Evolutionary conservation across 2,329 filamentous ascomycete species (phyloP), one percentile per base, ranked within the genome.

Genomic region (Pseudopyricularia cyperi): DNA sequence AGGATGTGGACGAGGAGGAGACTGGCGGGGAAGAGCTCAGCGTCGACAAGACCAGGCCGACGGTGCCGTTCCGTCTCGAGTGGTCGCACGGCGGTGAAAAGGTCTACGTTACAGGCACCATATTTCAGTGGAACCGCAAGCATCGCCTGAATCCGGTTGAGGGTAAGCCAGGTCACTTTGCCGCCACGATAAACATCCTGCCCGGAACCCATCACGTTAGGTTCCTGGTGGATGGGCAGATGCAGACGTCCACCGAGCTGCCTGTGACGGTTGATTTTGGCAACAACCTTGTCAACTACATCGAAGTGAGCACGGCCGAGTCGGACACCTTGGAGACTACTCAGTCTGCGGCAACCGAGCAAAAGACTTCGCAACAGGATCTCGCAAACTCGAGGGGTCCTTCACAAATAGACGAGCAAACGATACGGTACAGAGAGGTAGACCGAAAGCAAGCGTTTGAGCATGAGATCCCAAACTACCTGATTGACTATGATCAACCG

Each of bases 261-360:
- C 91, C 93, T 14, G 97, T 93, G 0, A 95, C 93, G 2, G 93
- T 98, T 54, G 93, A 98, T 66, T 96, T 94, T 66, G 94, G 89
- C 57, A 97, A 97, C 70, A 95, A 95, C 64, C 75, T 98, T 17
- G 91, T 98, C 68, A 98, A 98, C 69, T 98, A 97, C 65, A 88
- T 98, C 62, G 93, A 98, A 71, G 87, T 97, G 56, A 87, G 79
- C 60, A 81, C 87, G 17, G 28, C 39, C 34, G 84, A 89, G 52
- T 12, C 39, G 14, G 24, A 19, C 4, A 12, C 39, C 14, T 5
- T 19, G 14, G 39, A 22, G 17, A 26, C 9, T 44, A 85, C 90
- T 61, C 68, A 83, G 30, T 72, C 73, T 11, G 4, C 22, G 11
- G 58, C 62, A 19, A 51, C 60, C 4, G 60, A 58, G 33, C 60